phyloP scores from a whole-genome alignment of 1,284 basidiomycete species.

The Schizophyllum amplum region DNA sequence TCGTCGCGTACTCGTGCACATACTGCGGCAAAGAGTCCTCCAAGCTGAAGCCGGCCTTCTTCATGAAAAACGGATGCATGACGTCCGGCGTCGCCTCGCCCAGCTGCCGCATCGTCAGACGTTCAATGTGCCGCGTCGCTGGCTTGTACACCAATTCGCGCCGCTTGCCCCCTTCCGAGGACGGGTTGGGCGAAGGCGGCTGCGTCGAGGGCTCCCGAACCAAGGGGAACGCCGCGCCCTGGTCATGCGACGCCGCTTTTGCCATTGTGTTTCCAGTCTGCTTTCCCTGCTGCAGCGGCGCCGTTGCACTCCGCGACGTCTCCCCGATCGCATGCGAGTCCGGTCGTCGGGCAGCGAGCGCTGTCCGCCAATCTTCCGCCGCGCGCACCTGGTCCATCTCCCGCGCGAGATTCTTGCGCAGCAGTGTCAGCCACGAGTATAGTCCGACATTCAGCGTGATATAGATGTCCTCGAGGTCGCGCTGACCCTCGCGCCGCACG shows the following conservation, averaged over 20 bases:
- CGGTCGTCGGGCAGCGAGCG: conserved; percentile 22
- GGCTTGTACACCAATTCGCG: conserved; percentile 41
- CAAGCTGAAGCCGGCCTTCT: conserved; percentile 73
- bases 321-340: conserved; percentile 7
- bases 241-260: neutral
- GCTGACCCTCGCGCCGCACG: conserved; percentile 37
- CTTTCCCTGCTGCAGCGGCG: neutral
- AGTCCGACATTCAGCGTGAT: conserved; percentile 75
- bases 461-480: conserved; percentile 62
- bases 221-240: neutral
- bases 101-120: conserved; percentile 72
- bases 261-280: neutral
- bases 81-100: conserved; percentile 85
- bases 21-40: conserved; percentile 79
- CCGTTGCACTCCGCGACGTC: neutral
- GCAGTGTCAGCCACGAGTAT: conserved; percentile 70
- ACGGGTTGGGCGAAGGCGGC: neutral
- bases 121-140: conserved; percentile 54
- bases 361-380: conserved; percentile 42
- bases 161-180: conserved; percentile 10
- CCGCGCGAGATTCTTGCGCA: conserved; percentile 63
- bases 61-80: conserved; percentile 82
- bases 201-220: neutral
- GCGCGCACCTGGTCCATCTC: conserved; percentile 69
- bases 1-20: conserved; percentile 80